Conservation (phyloP, 2,329 filamentous ascomycete species). For the Lasiodiplodia citricola region DNA sequence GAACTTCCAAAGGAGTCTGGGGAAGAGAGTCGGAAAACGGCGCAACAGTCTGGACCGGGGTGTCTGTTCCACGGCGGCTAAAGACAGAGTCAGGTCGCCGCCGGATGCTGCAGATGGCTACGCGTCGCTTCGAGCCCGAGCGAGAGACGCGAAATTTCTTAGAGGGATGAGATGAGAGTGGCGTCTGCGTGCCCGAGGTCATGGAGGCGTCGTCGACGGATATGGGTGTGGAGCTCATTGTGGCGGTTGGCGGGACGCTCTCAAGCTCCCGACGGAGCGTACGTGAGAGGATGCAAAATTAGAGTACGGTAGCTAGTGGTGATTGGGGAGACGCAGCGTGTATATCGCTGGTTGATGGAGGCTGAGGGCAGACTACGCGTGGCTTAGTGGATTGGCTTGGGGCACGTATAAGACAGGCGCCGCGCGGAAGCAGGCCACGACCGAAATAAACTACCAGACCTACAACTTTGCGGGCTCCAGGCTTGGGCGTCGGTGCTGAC, state of each 20-base stretch:
- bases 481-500: conserved; percentile 2
- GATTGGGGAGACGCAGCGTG: background rate
- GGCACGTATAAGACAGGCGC: conserved; percentile 6
- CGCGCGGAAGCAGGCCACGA: background rate
- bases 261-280: background rate
- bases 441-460: conserved; percentile 11
- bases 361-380: conserved; percentile 18
- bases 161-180: conserved; percentile 3
- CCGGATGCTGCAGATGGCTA: conserved; percentile 6
- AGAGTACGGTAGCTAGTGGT: background rate
- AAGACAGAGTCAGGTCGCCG: conserved; percentile 39
- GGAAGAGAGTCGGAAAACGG: background rate
- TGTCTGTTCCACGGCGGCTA: conserved; percentile 39
- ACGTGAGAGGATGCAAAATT: conserved; percentile 3
- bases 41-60: conserved; percentile 27
- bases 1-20: background rate
- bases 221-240: background rate
- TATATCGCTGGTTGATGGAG: background rate
- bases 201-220: background rate
- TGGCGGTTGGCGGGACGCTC: background rate
- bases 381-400: background rate
- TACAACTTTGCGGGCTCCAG: background rate
- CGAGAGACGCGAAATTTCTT: background rate
- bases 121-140: background rate
- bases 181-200: background rate